Evolutionary conservation across 345 rosid species (phyloP).

Genomic region (Acer saccharum): DNA sequence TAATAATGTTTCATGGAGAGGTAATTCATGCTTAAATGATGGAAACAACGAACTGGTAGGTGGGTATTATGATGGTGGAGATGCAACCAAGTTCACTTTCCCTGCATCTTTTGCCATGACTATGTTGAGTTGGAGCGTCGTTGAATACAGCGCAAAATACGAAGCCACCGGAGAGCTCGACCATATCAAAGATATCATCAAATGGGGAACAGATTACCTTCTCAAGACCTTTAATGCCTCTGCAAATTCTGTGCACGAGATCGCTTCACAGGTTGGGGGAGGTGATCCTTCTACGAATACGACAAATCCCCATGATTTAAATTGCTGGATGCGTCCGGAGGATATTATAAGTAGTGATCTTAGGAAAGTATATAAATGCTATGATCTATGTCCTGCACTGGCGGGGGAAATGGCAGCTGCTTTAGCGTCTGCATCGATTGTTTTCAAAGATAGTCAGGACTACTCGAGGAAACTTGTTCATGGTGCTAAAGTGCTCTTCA

Average conservation of each 20-base stretch:
- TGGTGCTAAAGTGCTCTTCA: slow-evolving; percentile 74
- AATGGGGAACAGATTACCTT: slow-evolving; percentile 91
- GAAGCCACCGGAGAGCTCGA: slow-evolving; percentile 90
- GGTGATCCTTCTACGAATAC: slow-evolving; percentile 44
- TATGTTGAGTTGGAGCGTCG: slow-evolving; percentile 97
- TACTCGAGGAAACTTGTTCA: slow-evolving; percentile 93
- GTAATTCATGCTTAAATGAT: slow-evolving; percentile 78
- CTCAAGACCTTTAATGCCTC: slow-evolving; percentile 87
- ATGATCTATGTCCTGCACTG: slow-evolving; percentile 67
- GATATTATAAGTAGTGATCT: slow-evolving; percentile 64
- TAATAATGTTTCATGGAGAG: slow-evolving; percentile 95
- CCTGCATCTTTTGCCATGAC: slow-evolving; percentile 92
- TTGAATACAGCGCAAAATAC: slow-evolving; percentile 89
- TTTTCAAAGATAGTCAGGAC: slow-evolving; percentile 86
- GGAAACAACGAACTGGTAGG: slow-evolving; percentile 69
- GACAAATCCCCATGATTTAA: slow-evolving; percentile 72
- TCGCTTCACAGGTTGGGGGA: slow-evolving; percentile 15
- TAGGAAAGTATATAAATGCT: slow-evolving; percentile 61
- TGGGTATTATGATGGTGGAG: slow-evolving; percentile 94
- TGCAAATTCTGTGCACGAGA: slow-evolving; percentile 57
- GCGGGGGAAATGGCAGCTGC: slow-evolving; percentile 99
- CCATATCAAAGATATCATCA: slow-evolving; percentile 87
- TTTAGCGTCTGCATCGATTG: slow-evolving; percentile 90
- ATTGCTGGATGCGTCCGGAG: slow-evolving; percentile 99
- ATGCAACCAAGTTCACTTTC: slow-evolving; percentile 90